Evolutionary conservation across 805 yeast genomes (phyloP), one percentile per base, ranked within the genome.

Genomic region (Barnettozyma populi): DNA sequence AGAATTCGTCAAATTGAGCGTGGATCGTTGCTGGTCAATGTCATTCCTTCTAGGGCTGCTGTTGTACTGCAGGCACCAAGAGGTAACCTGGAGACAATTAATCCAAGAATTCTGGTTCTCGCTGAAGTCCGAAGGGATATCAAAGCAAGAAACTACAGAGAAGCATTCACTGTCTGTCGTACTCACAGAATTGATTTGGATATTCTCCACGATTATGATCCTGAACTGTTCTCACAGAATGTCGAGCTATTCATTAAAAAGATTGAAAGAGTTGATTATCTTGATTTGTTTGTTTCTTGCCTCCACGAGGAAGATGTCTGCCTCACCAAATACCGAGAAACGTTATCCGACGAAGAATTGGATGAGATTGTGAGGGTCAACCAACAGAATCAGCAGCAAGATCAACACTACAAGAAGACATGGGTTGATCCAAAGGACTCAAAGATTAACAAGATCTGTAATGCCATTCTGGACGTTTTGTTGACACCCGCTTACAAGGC

Each of bases 41-140:
- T 80, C 2, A 84, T 90, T 59, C 97, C 97, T 1, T 79, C 92
- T 0, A 84, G 79, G 47, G 82, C 90, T 48, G 76, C 90, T 1
- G 90, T 95, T 18, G 81, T 88, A 4, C 71, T 94, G 45, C 97
- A 94, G 65, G 97, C 97, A 5, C 95, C 95, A 50, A 78, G 99
- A 63, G 99, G 99, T 52, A 94, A 94, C 60, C 70, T 94, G 55
- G 99, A 94, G 65, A 90, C 98, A 0, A 86, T 94, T 18, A 83
- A 80, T 59, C 99, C 99, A 13, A 76, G 99, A 64, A 86, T 94
- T 41, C 82, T 94, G 85, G 95, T 92, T 3, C 69, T 94, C 36
- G 76, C 86, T 11, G 94, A 84, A 20, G 95, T 94, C 23, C 77
- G 99, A 54, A 72, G 75, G 31, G 74, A 75, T 54, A 88, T 94